Base-by-base conservation (phyloP, 176 grass and related monocot genomes). In the Olyra latifolia region DNA sequence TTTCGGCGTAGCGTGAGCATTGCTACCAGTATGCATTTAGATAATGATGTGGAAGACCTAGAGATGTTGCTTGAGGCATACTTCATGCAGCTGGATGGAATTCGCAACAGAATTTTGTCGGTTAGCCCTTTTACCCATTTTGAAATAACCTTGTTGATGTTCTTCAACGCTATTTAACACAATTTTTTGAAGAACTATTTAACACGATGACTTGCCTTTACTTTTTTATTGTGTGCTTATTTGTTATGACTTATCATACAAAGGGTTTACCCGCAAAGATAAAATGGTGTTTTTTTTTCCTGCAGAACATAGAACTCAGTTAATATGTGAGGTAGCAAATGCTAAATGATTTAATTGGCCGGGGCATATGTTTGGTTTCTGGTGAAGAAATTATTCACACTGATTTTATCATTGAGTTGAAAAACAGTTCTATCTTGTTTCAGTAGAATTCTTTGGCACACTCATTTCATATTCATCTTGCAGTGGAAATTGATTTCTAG, bases 11-110 rank as follows among this genome's bases (percentile, higher is more conserved):
- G 88, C 3, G 55, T 85, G 72, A 98, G 93, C 79, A 89, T 95
- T 58, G 88, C 88, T 67, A 93, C 97, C 2, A 99, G 90, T 71
- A 89, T 94, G 46, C 86, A 90, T 87, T 85, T 91, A 71, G 97
- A 96, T 78, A 98, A 94, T 76, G 92, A 99, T 57, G 93, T 96
- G 62, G 97, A 99, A 84, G 93, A 99, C 44, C 91, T 96, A 58
- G 97, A 99, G 72, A 99, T 99, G 97, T 84, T 99, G 61, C 90
- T 99, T 80, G 97, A 99, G 85, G 97, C 97, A 32, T 99, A 99
- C 59, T 99, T 99, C 91, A 99, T 99, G 93, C 96, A 99, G 72
- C 80, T 99, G 82, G 97, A 99, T 86, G 91, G 97, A 39, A 99
- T 89, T 62, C 97, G 93, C 35, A 99, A 99, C 89, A 84, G 91